phyloP scores from a whole-genome alignment of 2,329 filamentous ascomycete genomes.

The Tolypocladium pustulatum region DNA sequence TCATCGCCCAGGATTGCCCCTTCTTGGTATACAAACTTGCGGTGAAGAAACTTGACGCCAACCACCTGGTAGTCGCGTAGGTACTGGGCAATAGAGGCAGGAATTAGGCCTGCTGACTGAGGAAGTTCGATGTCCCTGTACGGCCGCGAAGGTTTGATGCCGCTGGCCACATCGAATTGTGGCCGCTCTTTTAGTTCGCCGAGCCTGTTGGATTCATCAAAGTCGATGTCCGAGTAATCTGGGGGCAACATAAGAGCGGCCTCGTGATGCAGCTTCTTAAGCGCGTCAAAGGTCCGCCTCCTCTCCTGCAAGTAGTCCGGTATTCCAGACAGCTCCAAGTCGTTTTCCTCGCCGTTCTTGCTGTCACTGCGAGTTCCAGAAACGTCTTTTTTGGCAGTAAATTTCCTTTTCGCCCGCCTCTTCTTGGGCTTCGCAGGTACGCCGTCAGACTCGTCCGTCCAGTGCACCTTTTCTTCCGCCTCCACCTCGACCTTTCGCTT shows the following conservation, averaged over 20 bases:
- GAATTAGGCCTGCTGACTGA: conserved; percentile 71
- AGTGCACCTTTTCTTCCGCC: conserved; percentile 34
- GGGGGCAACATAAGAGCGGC: conserved; percentile 69
- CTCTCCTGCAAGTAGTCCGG: conserved; percentile 65
- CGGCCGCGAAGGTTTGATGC: conserved; percentile 52
- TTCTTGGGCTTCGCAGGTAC: conserved; percentile 46
- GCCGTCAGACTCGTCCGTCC: conserved; percentile 49
- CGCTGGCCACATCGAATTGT: conserved; percentile 43
- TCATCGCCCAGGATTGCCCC: conserved; percentile 90
- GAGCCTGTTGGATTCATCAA: conserved; percentile 36
- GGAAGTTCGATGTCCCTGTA: conserved; percentile 69
- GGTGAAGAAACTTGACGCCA: conserved; percentile 76
- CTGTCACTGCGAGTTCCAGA: conserved; percentile 15
- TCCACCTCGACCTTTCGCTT: conserved; percentile 28
- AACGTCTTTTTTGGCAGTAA: conserved; percentile 14
- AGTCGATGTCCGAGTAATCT: conserved; percentile 62
- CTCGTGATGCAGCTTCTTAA: conserved; percentile 48
- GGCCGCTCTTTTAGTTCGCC: conserved; percentile 54
- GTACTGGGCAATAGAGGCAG: conserved; percentile 83
- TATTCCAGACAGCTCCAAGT: conserved; percentile 44
- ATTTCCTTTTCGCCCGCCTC: conserved; percentile 16
- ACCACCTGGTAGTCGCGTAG: conserved; percentile 84
- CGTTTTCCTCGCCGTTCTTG: conserved; percentile 28
- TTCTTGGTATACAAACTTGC: conserved; percentile 81
- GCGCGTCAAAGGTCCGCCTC: conserved; percentile 57